Evolutionary conservation across 2,329 filamentous ascomycete genomes (phyloP), one percentile per base, ranked within the genome.

Genomic region (Aspergillus sp.): DNA sequence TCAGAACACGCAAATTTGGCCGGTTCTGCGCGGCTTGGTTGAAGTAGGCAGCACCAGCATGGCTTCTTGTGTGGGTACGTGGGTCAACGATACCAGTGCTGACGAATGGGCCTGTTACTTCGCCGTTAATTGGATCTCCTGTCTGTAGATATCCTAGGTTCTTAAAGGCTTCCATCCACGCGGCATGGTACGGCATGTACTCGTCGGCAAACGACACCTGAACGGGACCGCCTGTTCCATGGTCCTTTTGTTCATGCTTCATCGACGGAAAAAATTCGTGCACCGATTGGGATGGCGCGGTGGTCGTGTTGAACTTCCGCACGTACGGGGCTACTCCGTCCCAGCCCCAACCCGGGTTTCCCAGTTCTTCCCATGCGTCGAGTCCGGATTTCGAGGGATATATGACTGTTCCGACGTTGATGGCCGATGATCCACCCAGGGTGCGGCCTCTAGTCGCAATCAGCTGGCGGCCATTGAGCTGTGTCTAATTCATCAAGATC

Each of bases 251-350:
- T 13, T 36, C 33, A 36, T 36, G n/a, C n/a, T 36, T 36, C n/a
- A 36, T 36, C 11, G 11, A 3, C 11, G 11, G 11, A 9, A 36
- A 36, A 16, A 36, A 36, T 10, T 36, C 11, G 11, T 9, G 33
- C 33, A 36, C 49, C 6, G 17, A 10, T 1, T 49, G 35, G 5
- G 30, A 41, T 16, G 68, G 61, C 16, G 74, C 36, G 11, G 47
- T 43, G 16, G 53, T 52, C 2, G 55, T 59, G 44, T 60, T 54
- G 16, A 74, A 69, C 67, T 80, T 81, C 24, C 69, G 67, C 57
- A 82, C 78, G 55, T 81, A 82, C 0, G 75, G 78, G 1, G 77
- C 61, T 10, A 83, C 61, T 19, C 65, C 67, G 1, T 72, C 63
- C 66, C 74, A 78, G 13, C 64, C 66, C 73, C 75, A 79, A 2